phyloP scores from a whole-genome alignment of 164 flowering plant species.

The grape (Vitis vinifera) region ASM3070453v1 NC_081813.1:24188501-24189000 shows the following conservation, averaged over 20 bases:
- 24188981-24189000: conserved; percentile 55
- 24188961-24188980: conserved; percentile 30
- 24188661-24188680: conserved; percentile 52
- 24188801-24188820: conserved; percentile 27
- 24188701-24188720: conserved; percentile 75
- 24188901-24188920: conserved; percentile 58
- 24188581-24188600: conserved; percentile 50
- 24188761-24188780: conserved; percentile 50
- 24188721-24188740: conserved; percentile 86
- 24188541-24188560: conserved; percentile 75
- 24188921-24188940: conserved; percentile 67
- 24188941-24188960: conserved; percentile 51
- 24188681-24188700: conserved; percentile 46
- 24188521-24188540: conserved; percentile 27
- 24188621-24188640: conserved; percentile 52
- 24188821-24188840: conserved; percentile 32
- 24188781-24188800: conserved; percentile 30
- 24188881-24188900: conserved; percentile 72
- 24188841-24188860: conserved; percentile 36
- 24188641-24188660: conserved; percentile 58
- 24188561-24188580: conserved; percentile 58
- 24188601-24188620: conserved; percentile 50
- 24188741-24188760: conserved; percentile 69
- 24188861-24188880: conserved; percentile 51
- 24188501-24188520: conserved; percentile 30